A percentile compares a stretch with the other conserved stretches of the same genome.
These are phyloP conservation scores for Colletotrichum falcatum DNA, from an alignment of 2,329 filamentous ascomycete genomes.

Conservation along the genomic window DNA sequence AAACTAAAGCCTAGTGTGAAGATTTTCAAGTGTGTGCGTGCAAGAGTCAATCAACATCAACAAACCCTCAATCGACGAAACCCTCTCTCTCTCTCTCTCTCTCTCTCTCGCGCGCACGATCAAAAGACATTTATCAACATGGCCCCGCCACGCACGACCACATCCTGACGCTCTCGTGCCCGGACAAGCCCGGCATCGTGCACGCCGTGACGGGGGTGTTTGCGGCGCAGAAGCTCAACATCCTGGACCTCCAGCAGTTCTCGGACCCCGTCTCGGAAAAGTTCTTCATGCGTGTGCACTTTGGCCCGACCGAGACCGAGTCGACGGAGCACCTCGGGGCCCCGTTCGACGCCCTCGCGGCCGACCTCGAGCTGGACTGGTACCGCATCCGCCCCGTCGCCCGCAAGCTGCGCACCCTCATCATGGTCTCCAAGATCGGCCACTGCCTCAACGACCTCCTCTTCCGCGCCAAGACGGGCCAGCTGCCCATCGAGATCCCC, in stretches of 20 bases:
- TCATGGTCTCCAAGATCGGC: constrained; percentile 92
- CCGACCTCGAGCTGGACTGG: constrained; percentile 71
- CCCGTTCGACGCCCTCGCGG: constrained; percentile 71
- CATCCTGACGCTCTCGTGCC: constrained; percentile 85
- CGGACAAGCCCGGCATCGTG: constrained; percentile 86
- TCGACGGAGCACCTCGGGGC: constrained; percentile 64
- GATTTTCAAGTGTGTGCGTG: not conserved
- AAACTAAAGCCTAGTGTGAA: constrained; percentile 19
- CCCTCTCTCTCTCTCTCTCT: no score
- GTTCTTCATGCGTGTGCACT: constrained; percentile 93
- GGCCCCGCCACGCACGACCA: constrained; percentile 52
- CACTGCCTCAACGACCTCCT: constrained; percentile 88
- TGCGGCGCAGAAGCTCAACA: constrained; percentile 79
- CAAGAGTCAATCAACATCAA: constrained; percentile 8
- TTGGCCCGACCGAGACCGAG: constrained; percentile 68
- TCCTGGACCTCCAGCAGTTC: constrained; percentile 88
- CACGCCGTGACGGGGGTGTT: constrained; percentile 86
- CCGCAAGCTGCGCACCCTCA: constrained; percentile 80
- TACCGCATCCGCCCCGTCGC: constrained; percentile 77
- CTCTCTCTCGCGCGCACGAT: no score
- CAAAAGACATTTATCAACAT: constrained; percentile 38
- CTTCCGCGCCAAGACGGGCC: constrained; percentile 80
- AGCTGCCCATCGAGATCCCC: constrained; percentile 80
- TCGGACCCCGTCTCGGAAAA: constrained; percentile 78
- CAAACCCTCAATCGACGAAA: no score